A percentile compares a stretch with the other conserved stretches of the same genome.
phyloP scores from a whole-genome alignment of 805 yeast species.

The Candida boidinii region DNA sequence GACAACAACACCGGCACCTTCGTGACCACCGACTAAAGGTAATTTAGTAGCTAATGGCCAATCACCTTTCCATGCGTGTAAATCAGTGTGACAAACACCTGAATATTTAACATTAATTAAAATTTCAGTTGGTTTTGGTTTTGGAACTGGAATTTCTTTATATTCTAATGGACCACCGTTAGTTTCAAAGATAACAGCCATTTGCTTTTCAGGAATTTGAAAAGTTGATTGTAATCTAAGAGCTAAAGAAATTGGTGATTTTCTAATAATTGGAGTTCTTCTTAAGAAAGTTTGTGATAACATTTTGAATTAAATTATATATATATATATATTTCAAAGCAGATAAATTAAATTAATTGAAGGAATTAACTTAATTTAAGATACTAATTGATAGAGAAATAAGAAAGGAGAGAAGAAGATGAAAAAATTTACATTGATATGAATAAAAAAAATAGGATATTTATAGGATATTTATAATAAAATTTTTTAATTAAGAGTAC shows the following conservation, averaged over 20 bases:
- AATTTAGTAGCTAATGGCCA: slow-evolving; percentile 54
- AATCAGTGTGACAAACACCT: slow-evolving; percentile 70
- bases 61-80: slow-evolving; percentile 69
- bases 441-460: background rate
- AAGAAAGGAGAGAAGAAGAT: background rate
- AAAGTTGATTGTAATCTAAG: slow-evolving; percentile 19
- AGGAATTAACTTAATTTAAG: background rate
- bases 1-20: slow-evolving; percentile 67
- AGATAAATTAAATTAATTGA: too few species aligned
- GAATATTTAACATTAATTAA: slow-evolving; percentile 62
- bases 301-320: slow-evolving; percentile 9
- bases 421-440: background rate
- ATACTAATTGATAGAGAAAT: background rate
- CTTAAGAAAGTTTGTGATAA: slow-evolving; percentile 12
- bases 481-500: too few species aligned
- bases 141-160: slow-evolving; percentile 68
- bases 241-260: slow-evolving; percentile 11
- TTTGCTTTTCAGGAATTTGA: slow-evolving; percentile 52
- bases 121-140: slow-evolving; percentile 55
- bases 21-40: slow-evolving; percentile 67
- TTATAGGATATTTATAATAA: background rate
- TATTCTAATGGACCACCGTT: slow-evolving; percentile 55
- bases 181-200: slow-evolving; percentile 63
- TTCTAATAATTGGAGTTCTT: slow-evolving; percentile 9
- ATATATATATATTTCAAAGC: too few species aligned